Percentiles rank a stretch among this genome's conserved stretches.
phyloP scores from a whole-genome alignment of 2,329 filamentous ascomycete genomes.

The Metarhizium album region DNA sequence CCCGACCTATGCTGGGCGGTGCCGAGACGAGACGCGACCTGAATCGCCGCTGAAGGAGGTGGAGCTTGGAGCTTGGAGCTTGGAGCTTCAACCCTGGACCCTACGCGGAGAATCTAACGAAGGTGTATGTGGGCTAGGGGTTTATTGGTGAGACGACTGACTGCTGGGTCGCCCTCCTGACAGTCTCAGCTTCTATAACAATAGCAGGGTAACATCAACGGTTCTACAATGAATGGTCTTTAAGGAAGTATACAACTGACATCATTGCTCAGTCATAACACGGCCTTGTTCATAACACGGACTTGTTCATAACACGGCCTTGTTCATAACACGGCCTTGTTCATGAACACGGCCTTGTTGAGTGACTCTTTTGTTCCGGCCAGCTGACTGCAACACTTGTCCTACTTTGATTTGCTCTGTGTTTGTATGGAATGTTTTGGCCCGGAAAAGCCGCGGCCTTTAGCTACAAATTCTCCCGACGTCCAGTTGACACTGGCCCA shows the following conservation, averaged over 20 bases:
- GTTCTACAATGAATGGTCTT: neutral
- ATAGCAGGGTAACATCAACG: neutral
- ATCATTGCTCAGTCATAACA: neutral
- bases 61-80: too few relatives aligned
- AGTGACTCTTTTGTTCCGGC: too few relatives aligned
- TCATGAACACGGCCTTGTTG: too few relatives aligned
- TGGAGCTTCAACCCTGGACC: too few relatives aligned
- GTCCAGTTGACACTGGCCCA: too few relatives aligned
- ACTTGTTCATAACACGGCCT: too few relatives aligned
- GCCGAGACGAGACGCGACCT: too few relatives aligned
- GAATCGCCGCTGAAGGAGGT: neutral
- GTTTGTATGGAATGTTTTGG: neutral
- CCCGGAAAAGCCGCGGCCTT: neutral
- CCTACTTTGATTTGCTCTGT: neutral
- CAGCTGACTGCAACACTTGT: too few relatives aligned
- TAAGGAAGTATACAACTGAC: neutral
- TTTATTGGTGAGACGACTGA: neutral
- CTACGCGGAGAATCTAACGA: neutral
- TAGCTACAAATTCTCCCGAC: neutral
- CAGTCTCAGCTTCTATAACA: neutral
- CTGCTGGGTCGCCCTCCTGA: neutral
- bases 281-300: too few relatives aligned
- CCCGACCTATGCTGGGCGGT: neutral
- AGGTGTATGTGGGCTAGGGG: neutral
- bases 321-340: too few relatives aligned